Conservation (phyloP, 176 grass and related monocot genomes). For the Saccharum spontaneum region DNA sequence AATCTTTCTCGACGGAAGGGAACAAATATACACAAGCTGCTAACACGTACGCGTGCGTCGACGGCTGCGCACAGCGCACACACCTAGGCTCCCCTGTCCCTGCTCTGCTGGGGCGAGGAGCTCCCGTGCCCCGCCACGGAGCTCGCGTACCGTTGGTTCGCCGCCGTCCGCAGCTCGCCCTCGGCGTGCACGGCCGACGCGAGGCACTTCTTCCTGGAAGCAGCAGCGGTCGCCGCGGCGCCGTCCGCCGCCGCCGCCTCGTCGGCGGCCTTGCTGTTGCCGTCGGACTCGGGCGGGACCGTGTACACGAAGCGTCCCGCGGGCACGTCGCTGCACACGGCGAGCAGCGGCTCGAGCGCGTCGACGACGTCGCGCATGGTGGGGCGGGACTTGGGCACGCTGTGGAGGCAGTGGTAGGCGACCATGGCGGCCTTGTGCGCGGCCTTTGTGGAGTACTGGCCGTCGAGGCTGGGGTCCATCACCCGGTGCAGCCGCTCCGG, state of each 20-base stretch:
- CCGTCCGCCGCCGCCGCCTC: not conserved
- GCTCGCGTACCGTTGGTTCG: conserved; percentile 27
- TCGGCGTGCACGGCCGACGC: conserved; percentile 26
- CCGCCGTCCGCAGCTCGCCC: not conserved
- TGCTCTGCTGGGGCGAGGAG: conserved; percentile 33
- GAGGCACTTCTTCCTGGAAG: conserved; percentile 9
- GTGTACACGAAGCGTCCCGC: conserved; percentile 47
- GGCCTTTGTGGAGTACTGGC: conserved; percentile 46
- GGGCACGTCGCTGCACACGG: conserved; percentile 29
- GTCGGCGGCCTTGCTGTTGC: not conserved
- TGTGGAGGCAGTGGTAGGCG: conserved; percentile 51
- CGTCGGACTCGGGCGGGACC: not conserved
- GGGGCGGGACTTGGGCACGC: conserved; percentile 52
- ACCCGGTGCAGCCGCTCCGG: conserved; percentile 52
- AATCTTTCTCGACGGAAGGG: not conserved
- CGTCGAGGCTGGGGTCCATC: conserved; percentile 60
- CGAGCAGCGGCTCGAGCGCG: conserved; percentile 57
- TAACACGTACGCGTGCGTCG: not conserved
- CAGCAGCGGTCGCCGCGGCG: too few species aligned
- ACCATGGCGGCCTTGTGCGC: conserved; percentile 45
- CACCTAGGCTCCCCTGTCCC: conserved; percentile 32
- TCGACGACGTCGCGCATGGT: conserved; percentile 59
- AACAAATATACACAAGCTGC: too few species aligned
- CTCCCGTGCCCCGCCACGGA: conserved; percentile 30
- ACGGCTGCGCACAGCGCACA: too few species aligned